These are phyloP conservation scores for Dryas integrifolia DNA, from an alignment of 331 rosid genomes.

Conservation along the genomic window DNA sequence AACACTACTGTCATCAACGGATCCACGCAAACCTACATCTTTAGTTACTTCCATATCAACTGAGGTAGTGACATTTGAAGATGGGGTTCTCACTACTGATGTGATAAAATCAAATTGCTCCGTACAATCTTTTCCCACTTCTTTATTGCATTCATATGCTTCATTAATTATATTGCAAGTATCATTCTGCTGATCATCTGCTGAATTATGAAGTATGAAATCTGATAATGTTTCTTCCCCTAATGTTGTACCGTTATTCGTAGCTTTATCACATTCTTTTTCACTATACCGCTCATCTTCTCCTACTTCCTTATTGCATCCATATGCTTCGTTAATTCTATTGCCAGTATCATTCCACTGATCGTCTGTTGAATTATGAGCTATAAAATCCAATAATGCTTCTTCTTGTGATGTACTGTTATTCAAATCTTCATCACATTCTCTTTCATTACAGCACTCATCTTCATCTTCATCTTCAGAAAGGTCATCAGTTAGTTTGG, in stretches of 20 bases:
- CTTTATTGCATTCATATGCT: constrained; percentile 17
- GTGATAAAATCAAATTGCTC: constrained; percentile 30
- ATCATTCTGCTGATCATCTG: constrained; percentile 16
- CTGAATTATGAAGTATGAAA: constrained; percentile 26
- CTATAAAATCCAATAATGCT: constrained; percentile 21
- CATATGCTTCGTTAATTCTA: constrained; percentile 13
- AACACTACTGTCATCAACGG: constrained; percentile 13
- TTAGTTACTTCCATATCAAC: constrained; percentile 28
- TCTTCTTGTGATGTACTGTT: constrained; percentile 27
- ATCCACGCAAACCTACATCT: constrained; percentile 11
- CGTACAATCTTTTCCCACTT: constrained; percentile 27
- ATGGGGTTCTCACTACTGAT: constrained; percentile 15
- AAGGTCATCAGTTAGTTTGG: constrained; percentile 36
- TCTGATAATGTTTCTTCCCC: constrained; percentile 27
- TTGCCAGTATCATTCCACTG: constrained; percentile 11
- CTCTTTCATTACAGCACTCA: constrained; percentile 38
- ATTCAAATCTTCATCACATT: constrained; percentile 22
- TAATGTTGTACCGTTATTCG: constrained; percentile 19
- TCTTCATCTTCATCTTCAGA: constrained; percentile 55
- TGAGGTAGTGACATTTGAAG: constrained; percentile 14
- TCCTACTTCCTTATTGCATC: constrained; percentile 26
- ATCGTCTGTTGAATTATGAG: constrained; percentile 29
- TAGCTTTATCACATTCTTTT: constrained; percentile 27
- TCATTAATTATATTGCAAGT: constrained; percentile 6
- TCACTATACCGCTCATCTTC: constrained; percentile 30